Percentiles rank a stretch among this genome's conserved stretches.
These are phyloP conservation scores for Chionographis japonica DNA, from an alignment of 106 monocot genomes.

Conservation along the genomic window DNA sequence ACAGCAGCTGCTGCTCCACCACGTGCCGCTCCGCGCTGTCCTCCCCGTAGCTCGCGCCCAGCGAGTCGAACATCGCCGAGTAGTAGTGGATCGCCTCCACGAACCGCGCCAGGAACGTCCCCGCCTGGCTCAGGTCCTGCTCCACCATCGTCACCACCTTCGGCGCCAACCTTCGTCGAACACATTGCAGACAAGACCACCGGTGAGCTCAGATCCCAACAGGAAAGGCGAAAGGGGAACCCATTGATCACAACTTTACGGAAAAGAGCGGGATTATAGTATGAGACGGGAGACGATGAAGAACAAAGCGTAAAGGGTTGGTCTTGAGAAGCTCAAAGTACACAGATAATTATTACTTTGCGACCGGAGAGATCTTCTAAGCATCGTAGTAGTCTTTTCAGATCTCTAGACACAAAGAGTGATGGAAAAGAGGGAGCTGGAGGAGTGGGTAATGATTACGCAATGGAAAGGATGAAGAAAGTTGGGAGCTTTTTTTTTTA, in stretches of 20 bases:
- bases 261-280: too few species aligned
- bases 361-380: too few species aligned
- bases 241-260: too few species aligned
- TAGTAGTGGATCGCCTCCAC: constrained; percentile 99
- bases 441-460: constrained; percentile 2
- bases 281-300: too few species aligned
- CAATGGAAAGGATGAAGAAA: background rate
- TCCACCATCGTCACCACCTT: constrained; percentile 99
- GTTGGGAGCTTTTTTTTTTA: too few species aligned
- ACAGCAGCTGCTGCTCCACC: constrained; percentile 93
- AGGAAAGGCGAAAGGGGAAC: too few species aligned
- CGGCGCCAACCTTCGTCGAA: constrained; percentile 52
- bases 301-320: background rate
- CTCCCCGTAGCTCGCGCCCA: constrained; percentile 81
- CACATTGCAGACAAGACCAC: too few species aligned
- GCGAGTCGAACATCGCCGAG: constrained; percentile 90
- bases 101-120: constrained; percentile 78
- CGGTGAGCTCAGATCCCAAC: too few species aligned
- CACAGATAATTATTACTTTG: constrained; percentile 11
- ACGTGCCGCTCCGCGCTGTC: constrained; percentile 83
- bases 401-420: too few species aligned
- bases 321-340: constrained; percentile 19
- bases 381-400: too few species aligned
- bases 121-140: constrained; percentile 86
- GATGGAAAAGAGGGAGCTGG: too few species aligned